Percentiles rank a stretch among this genome's conserved stretches.
Evolutionary conservation across 805 yeast genomes (phyloP).

Genomic region (Geotrichum ghanense): DNA sequence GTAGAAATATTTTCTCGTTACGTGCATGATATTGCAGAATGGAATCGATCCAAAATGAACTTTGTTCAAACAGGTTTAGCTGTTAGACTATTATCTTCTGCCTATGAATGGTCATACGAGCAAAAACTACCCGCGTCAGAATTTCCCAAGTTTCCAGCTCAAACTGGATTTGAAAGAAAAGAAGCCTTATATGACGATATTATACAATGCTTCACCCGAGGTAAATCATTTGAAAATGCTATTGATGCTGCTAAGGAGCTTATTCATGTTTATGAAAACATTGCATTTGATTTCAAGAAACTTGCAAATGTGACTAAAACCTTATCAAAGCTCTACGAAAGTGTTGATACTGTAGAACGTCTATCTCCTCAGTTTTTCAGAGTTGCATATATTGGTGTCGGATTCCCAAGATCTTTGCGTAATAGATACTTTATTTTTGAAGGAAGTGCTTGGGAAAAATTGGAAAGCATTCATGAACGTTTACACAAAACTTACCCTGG

Average conservation of each 20-base stretch:
- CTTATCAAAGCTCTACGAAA: constrained; percentile 55
- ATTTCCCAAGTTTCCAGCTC: constrained; percentile 68
- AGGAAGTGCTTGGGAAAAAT: constrained; percentile 80
- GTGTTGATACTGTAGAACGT: constrained; percentile 58
- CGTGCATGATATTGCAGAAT: constrained; percentile 61
- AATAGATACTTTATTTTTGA: constrained; percentile 73
- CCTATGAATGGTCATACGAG: constrained; percentile 53
- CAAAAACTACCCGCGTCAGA: constrained; percentile 41
- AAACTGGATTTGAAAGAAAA: constrained; percentile 69
- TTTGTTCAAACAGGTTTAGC: constrained; percentile 76
- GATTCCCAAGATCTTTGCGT: constrained; percentile 69
- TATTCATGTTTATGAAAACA: constrained; percentile 58
- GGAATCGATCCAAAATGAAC: constrained; percentile 47
- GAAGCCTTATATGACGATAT: constrained; percentile 59
- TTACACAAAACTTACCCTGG: constrained; percentile 70
- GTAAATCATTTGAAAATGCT: constrained; percentile 70
- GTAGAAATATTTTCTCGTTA: constrained; percentile 76
- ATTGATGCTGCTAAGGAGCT: constrained; percentile 68
- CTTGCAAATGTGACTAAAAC: constrained; percentile 59
- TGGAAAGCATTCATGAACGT: constrained; percentile 70
- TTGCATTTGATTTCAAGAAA: constrained; percentile 66
- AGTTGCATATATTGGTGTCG: constrained; percentile 71
- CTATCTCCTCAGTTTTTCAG: constrained; percentile 68
- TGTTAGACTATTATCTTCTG: constrained; percentile 63
- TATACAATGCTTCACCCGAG: constrained; percentile 57